Base-by-base conservation (phyloP, 2,329 filamentous ascomycete genomes). In the Pseudogymnoascus sp. region DNA sequence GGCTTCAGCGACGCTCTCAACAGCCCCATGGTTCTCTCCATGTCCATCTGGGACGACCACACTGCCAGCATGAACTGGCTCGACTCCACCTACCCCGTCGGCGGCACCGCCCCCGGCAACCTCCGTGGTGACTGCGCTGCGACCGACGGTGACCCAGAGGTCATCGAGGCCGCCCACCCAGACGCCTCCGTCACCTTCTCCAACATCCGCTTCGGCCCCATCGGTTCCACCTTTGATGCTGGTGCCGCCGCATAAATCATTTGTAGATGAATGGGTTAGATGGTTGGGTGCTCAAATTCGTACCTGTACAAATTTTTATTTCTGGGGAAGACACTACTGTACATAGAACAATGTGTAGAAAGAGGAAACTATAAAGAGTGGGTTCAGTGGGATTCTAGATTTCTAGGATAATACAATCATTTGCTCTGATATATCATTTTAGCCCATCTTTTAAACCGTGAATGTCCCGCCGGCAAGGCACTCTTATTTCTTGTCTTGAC, bases 21-120 rank as follows among this genome's bases (percentile, higher is more conserved):
- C 3, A 67, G 77, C 40, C 83, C 83, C 50, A 84, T 86, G 81
- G 84, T 86, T 37, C 77, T 87, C 10, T 83, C 85, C 68, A 78
- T 87, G 78, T 79, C 76, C 40, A 75, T 84, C 66, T 80, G 78
- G 78, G 69, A 72, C 60, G 73, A 75, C 63, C 81, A 87, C 74
- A 72, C 80, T 63, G 75, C 81, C 69, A 79, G 85, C 75, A 89
- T 89, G 85, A 79, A 85, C 68, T 89, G 87, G 87, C 81, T 90
- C 68, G 86, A 89, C 77, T 82, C 81, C 63, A 80, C 75, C 72
- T 86, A 81, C 78, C 85, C 85, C 59, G 75, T 76, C 63, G 67
- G 71, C 62, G 69, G 61, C 21, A 75, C 74, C 63, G 64, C 63
- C 5, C 75, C 75, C 39, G 82, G 83, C 65, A 72, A 76, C 64